phyloP scores from a whole-genome alignment of 352 stramenopile genomes.

The Globisporangium mamillatum region DNA sequence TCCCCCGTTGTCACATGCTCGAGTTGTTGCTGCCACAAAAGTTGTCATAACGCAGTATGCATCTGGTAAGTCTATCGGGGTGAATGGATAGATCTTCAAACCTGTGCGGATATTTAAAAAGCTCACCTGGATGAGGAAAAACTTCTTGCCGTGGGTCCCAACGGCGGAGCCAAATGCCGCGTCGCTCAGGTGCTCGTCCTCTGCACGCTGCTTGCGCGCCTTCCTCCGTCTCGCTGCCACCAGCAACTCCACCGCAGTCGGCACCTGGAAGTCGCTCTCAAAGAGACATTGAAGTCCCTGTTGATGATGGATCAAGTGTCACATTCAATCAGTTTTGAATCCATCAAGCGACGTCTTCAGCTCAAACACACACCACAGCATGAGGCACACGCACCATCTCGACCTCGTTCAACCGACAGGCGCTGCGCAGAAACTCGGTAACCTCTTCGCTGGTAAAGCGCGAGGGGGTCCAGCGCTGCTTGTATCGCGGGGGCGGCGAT shows the following conservation, averaged over 20 bases:
- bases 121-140: constrained; percentile 52
- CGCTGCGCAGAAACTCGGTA: constrained; percentile 47
- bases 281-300: constrained; percentile 64
- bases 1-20: constrained; percentile 36
- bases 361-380: not conserved
- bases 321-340: not conserved
- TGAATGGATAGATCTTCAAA: not conserved
- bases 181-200: constrained; percentile 27
- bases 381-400: constrained; percentile 34
- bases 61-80: not conserved
- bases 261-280: constrained; percentile 49
- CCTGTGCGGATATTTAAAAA: not conserved
- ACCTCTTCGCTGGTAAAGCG: constrained; percentile 35
- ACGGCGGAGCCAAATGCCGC: constrained; percentile 47
- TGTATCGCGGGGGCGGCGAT: constrained; percentile 17
- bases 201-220: constrained; percentile 22
- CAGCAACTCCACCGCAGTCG: constrained; percentile 38
- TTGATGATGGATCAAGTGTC: not conserved
- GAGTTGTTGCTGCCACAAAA: constrained; percentile 37
- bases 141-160: constrained; percentile 51
- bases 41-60: not conserved
- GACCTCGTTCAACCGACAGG: constrained; percentile 44
- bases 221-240: constrained; percentile 28
- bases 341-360: not conserved
- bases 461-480: constrained; percentile 41